A percentile compares a stretch with the other conserved stretches of the same genome.
phyloP scores from a whole-genome alignment of 1,139 yeast species.

The Kazachstania sp. region DNA sequence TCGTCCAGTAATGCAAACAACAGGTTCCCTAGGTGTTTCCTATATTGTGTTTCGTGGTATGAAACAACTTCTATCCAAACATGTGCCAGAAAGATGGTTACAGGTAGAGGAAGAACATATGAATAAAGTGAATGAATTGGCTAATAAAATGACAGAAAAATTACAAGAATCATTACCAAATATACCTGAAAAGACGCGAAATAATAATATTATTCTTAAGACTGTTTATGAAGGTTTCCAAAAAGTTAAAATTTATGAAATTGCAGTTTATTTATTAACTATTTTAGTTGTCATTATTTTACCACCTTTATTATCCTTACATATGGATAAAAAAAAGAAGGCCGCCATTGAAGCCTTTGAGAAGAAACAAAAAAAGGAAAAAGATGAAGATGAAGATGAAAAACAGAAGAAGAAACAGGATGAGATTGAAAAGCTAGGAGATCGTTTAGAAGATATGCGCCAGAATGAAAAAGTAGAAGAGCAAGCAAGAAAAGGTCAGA shows the following conservation, averaged over 20 bases:
- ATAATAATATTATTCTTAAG: neutral
- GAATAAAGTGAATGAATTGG: neutral
- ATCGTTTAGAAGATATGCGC: neutral
- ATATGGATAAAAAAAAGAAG: neutral
- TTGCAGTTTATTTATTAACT: neutral
- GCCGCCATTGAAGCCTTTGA: neutral
- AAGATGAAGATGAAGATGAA: neutral
- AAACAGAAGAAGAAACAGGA: neutral
- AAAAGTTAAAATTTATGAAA: neutral
- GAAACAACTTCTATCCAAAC: constrained; percentile 4
- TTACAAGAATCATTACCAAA: neutral
- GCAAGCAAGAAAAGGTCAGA: neutral
- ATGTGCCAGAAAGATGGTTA: constrained; percentile 11
- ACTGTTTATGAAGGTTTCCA: neutral
- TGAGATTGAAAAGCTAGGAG: neutral
- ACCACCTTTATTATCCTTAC: constrained; percentile 1
- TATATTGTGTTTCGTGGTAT: constrained; percentile 12
- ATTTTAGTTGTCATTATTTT: neutral
- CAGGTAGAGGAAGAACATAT: neutral
- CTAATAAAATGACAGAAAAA: neutral
- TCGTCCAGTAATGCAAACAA: constrained; percentile 13
- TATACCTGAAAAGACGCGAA: neutral
- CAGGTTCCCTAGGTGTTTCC: constrained; percentile 12
- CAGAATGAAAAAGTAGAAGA: neutral
- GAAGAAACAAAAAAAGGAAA: neutral